Conservation (phyloP, 2,329 filamentous ascomycete species). For the Tolypocladium cylindrosporum region DNA sequence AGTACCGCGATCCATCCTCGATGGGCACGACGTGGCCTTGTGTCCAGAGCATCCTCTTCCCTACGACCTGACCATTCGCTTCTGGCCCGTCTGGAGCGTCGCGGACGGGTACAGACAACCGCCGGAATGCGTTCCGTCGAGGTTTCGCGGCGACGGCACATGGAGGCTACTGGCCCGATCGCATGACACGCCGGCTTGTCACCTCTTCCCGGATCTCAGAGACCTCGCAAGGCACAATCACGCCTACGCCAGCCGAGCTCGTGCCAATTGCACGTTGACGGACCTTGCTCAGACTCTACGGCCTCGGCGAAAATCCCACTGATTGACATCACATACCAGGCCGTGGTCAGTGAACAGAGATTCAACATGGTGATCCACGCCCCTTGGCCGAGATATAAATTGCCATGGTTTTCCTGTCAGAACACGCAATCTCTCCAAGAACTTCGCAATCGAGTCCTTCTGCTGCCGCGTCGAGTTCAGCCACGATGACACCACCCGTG, state of each 20-base stretch:
- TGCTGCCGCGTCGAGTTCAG: neutral
- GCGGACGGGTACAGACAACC: slow-evolving; percentile 48
- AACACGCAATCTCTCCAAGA: neutral
- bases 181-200: slow-evolving; percentile 24
- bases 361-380: neutral
- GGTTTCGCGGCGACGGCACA: slow-evolving; percentile 43
- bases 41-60: slow-evolving; percentile 45
- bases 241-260: no score
- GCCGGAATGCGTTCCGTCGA: slow-evolving; percentile 51
- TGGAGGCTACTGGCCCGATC: slow-evolving; percentile 54
- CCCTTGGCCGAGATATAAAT: neutral
- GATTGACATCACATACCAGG: neutral
- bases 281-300: no score
- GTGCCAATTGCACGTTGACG: no score
- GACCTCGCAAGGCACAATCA: no score
- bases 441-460: neutral
- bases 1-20: slow-evolving; percentile 25
- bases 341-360: neutral
- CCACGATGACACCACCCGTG: neutral
- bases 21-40: slow-evolving; percentile 42
- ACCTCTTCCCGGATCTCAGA: no score
- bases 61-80: slow-evolving; percentile 43
- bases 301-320: no score
- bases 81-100: slow-evolving; percentile 31
- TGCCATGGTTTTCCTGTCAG: neutral